Percentiles rank a stretch among this genome's conserved stretches.
These are phyloP conservation scores for Fusarium algeriense DNA, from an alignment of 2,329 filamentous ascomycete species.

Conservation along the genomic window DNA sequence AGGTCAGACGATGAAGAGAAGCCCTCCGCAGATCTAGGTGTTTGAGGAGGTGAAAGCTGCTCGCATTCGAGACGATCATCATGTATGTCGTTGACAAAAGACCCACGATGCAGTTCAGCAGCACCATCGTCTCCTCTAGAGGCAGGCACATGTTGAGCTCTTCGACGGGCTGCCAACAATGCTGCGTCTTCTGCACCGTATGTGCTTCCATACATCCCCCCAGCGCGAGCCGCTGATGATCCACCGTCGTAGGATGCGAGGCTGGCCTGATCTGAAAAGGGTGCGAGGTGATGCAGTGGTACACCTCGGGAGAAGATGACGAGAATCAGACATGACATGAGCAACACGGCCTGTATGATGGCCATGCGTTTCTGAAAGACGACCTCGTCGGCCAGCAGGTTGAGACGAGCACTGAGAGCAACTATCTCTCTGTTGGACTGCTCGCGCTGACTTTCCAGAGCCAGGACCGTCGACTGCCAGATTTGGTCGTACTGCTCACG, in stretches of 20 bases:
- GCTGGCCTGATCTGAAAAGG: constrained; percentile 47
- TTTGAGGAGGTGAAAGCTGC: constrained; percentile 48
- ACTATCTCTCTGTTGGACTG: constrained; percentile 86
- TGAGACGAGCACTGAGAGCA: constrained; percentile 83
- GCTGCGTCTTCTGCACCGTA: constrained; percentile 16
- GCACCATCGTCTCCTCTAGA: not conserved
- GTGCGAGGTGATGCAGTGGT: constrained; percentile 51
- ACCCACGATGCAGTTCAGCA: constrained; percentile 4
- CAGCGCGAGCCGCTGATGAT: constrained; percentile 32
- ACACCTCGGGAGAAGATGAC: constrained; percentile 80
- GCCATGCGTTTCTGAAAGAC: constrained; percentile 90
- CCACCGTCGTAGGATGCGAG: constrained; percentile 38
- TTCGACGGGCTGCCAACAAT: constrained; percentile 19
- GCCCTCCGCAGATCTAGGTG: constrained; percentile 37
- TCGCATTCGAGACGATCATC: constrained; percentile 33
- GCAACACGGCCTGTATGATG: constrained; percentile 88
- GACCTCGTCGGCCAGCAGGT: constrained; percentile 92
- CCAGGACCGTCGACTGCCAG: constrained; percentile 95
- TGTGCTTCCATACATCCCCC: constrained; percentile 28
- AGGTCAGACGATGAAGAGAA: constrained; percentile 18
- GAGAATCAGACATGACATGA: constrained; percentile 87
- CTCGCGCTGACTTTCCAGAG: constrained; percentile 88
- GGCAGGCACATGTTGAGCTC: constrained; percentile 20
- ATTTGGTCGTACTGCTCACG: constrained; percentile 93
- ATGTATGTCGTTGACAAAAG: constrained; percentile 25